These are phyloP conservation scores for Geosmithia flava DNA, from an alignment of 2,329 filamentous ascomycete species.

Conservation along the genomic window DNA sequence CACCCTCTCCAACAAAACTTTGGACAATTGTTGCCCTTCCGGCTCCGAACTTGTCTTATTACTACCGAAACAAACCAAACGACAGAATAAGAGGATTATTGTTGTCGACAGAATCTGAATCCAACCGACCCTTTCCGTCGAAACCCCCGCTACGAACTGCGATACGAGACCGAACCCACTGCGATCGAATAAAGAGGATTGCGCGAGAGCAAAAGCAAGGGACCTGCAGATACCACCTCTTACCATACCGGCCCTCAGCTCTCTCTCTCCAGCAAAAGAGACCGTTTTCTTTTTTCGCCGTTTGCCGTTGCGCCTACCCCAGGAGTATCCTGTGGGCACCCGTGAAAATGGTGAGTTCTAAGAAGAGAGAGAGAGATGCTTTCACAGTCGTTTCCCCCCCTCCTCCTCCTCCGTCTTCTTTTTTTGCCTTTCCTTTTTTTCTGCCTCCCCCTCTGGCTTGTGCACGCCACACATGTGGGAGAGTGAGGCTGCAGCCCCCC, in stretches of 20 bases:
- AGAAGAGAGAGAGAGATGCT: not conserved
- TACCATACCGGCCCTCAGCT: not conserved
- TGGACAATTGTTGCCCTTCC: not conserved
- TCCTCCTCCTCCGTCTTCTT: not conserved
- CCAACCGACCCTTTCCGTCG: too few relatives aligned
- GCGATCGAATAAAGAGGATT: too few relatives aligned
- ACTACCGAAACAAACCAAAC: not conserved
- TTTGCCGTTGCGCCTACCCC: not conserved
- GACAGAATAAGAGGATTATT: too few relatives aligned
- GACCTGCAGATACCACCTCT: not conserved
- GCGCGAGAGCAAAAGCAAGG: not conserved
- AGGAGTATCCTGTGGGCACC: not conserved
- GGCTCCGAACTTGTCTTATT: not conserved
- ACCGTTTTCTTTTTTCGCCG: not conserved
- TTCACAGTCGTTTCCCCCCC: not conserved
- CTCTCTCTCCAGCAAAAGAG: too few relatives aligned
- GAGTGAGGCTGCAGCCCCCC: not conserved
- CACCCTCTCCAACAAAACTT: not conserved
- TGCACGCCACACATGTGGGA: not conserved
- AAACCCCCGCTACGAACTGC: too few relatives aligned
- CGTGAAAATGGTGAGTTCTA: slow-evolving; percentile 1
- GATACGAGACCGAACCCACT: too few relatives aligned
- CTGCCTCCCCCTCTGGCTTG: not conserved
- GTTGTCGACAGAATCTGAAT: too few relatives aligned
- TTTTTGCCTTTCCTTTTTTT: not conserved